Conservation (phyloP, 805 yeast genomes). For the Komagataella populi region DNA sequence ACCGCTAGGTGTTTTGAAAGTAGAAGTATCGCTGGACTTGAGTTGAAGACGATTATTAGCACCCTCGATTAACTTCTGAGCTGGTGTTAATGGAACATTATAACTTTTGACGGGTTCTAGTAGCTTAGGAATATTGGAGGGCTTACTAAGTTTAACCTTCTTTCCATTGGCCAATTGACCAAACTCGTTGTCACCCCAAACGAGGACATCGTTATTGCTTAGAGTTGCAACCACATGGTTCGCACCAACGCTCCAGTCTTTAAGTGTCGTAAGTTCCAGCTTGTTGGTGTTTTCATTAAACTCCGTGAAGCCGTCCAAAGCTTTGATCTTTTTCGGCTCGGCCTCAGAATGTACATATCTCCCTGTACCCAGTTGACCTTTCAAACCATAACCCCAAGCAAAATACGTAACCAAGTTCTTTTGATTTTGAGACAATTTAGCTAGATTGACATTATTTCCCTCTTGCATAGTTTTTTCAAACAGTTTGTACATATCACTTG, state of each 20-base stretch:
- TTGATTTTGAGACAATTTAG: slow-evolving; percentile 9
- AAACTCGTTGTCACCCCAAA: slow-evolving; percentile 74
- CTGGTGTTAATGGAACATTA: neutral
- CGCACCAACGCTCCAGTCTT: slow-evolving; percentile 43
- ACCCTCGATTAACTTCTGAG: slow-evolving; percentile 5
- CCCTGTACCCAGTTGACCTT: slow-evolving; percentile 80
- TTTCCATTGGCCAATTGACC: slow-evolving; percentile 86
- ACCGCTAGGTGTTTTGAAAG: neutral
- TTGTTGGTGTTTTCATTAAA: slow-evolving; percentile 32
- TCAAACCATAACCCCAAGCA: slow-evolving; percentile 73
- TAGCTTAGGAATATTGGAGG: slow-evolving; percentile 38
- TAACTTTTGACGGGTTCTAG: slow-evolving; percentile 31
- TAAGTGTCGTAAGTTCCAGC: slow-evolving; percentile 32
- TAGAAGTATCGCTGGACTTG: neutral
- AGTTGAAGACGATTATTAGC: slow-evolving; percentile 8
- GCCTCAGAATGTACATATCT: slow-evolving; percentile 61
- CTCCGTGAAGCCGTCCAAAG: slow-evolving; percentile 33
- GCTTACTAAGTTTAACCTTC: slow-evolving; percentile 41
- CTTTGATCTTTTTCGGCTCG: slow-evolving; percentile 46
- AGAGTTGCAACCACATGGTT: slow-evolving; percentile 54
- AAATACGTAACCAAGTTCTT: slow-evolving; percentile 23
- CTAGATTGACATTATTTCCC: slow-evolving; percentile 1
- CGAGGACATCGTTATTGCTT: slow-evolving; percentile 48
- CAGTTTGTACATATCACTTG: slow-evolving; percentile 20
- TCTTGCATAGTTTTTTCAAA: slow-evolving; percentile 17